Evolutionary conservation across 495 filamentous ascomycete genomes (phyloP), one percentile per base, ranked within the genome.

Genomic region (Annulohypoxylon nitens): DNA sequence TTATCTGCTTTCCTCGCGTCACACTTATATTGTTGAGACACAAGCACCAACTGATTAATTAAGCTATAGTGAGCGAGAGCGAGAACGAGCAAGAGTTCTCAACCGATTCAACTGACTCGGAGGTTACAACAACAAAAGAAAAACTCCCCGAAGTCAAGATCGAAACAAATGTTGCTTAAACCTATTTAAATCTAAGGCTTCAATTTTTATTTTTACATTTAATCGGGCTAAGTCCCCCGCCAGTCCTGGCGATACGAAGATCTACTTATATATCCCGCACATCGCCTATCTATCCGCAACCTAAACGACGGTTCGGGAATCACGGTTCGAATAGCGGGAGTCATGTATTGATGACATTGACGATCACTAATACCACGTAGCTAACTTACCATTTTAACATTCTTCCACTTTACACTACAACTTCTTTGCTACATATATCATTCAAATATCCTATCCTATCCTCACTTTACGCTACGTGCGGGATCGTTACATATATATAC

Each of bases 291-390:
- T 14, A 10, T 51, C 45, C 30, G n/a, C 41, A 54, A 41, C 43
- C 60, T 47, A 33, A 23, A 47, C 16, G 9, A 59, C 60, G 30
- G 16, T 48, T 54, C 8, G 64, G 45, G 4, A 60, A 34, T 45
- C 64, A 25, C 34, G 12, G n/a, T 59, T 70, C 53, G 37, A 51
- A 20, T 58, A 47, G 47, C 45, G 63, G 47, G 34, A 41, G 30
- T 64, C 58, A 71, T 58, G 60, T 43, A 50, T 75, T 68, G 43
- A 75, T 39, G 72, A 68, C 60, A 41, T 67, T 50, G 48, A 71
- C 30, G 58, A 71, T 64, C 51, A 60, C 33, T 54, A 67, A 55
- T 43, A 47, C 60, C 57, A 69, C 34, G 47, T 66, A 61, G 64
- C 63, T 60, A 60, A 48, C 18, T 7, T 39, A 12, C 12, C 39